A percentile compares a stretch with the other conserved stretches of the same genome.
These are phyloP conservation scores for Malbranchea cinnamomea DNA, from an alignment of 2,329 filamentous ascomycete species.

Conservation along the genomic window DNA sequence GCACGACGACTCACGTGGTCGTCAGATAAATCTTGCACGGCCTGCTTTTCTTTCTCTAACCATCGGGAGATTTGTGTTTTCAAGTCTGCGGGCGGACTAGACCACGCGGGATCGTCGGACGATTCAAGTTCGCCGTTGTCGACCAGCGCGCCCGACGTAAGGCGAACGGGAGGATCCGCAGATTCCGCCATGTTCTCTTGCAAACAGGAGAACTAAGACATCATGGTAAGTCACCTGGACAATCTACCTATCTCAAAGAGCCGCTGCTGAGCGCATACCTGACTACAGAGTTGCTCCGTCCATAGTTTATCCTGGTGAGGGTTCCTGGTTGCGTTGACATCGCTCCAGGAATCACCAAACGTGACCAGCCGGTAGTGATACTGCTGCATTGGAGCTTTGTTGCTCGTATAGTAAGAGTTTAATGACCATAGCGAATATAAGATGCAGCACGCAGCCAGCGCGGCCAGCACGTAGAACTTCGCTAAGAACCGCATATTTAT, in stretches of 20 bases:
- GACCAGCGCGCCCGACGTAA: conserved; percentile 19
- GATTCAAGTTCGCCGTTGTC: conserved; percentile 18
- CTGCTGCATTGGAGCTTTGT: background rate
- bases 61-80: conserved; percentile 23
- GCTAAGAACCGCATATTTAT: conserved; percentile 15
- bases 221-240: conserved; percentile 1
- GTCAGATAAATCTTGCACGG: conserved; percentile 11
- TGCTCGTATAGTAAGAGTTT: conserved; percentile 14
- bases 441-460: conserved; percentile 17
- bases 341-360: conserved; percentile 27
- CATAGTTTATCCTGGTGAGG: conserved; percentile 16
- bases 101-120: conserved; percentile 13
- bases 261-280: conserved; percentile 13
- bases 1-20: conserved; percentile 14
- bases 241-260: background rate
- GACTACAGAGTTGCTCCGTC: conserved; percentile 23
- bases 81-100: conserved; percentile 22
- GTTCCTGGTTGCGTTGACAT: conserved; percentile 16
- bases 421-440: conserved; percentile 17
- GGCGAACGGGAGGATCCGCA: conserved; percentile 15
- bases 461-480: conserved; percentile 19
- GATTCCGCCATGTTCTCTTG: conserved; percentile 21
- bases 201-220: conserved; percentile 19
- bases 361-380: conserved; percentile 21
- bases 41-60: conserved; percentile 18